Evolutionary conservation across 192 early-diverging fungal species (phyloP).

Genomic region (Umbelopsis sp.): DNA sequence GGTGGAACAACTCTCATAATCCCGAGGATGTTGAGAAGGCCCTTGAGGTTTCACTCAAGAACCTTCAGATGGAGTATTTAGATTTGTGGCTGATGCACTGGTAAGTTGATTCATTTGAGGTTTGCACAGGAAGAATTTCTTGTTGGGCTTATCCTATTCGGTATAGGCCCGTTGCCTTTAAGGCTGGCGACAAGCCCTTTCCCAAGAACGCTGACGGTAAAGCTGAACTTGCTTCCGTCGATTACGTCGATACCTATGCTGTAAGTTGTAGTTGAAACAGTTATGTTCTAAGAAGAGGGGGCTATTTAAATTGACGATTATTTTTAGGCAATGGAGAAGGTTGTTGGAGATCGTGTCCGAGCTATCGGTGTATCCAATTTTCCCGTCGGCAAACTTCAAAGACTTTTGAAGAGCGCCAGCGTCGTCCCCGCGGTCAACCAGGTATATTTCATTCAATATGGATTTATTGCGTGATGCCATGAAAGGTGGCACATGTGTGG

Average conservation of each 20-base stretch:
- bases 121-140: not conserved
- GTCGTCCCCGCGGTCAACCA: constrained; percentile 69
- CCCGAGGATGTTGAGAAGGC: constrained; percentile 65
- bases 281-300: not conserved
- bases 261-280: constrained; percentile 17
- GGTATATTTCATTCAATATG: constrained; percentile 13
- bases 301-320: not conserved
- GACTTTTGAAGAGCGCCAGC: constrained; percentile 50
- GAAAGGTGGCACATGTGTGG: not conserved
- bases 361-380: constrained; percentile 77
- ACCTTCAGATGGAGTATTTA: constrained; percentile 76
- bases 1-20: constrained; percentile 55
- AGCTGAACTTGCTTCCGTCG: constrained; percentile 33
- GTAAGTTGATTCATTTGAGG: not conserved
- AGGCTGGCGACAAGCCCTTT: constrained; percentile 16
- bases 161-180: constrained; percentile 37
- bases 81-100: constrained; percentile 72
- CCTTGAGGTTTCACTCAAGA: constrained; percentile 64
- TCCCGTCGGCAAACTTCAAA: constrained; percentile 55
- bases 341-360: constrained; percentile 49
- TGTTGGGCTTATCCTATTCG: not conserved
- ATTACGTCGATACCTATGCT: constrained; percentile 56
- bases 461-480: constrained; percentile 6
- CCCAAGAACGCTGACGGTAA: constrained; percentile 37
- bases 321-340: constrained; percentile 51